Percentiles rank a stretch among this genome's conserved stretches.
Conservation (phyloP, 345 rosid genomes). For the Lumnitzera littorea region DNA sequence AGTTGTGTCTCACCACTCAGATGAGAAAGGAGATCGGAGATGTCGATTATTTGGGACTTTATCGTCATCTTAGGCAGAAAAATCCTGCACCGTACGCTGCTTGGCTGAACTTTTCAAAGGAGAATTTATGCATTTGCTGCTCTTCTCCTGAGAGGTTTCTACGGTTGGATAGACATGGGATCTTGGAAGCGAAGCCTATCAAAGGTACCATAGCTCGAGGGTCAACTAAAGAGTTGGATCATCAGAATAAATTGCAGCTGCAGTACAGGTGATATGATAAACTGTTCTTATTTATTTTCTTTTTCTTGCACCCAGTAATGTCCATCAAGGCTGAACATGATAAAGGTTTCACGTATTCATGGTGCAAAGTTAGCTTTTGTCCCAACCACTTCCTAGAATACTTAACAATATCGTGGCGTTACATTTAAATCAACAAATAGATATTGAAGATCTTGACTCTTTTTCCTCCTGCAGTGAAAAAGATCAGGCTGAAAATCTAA, state of each 20-base stretch:
- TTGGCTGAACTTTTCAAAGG: constrained; percentile 77
- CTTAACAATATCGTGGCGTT: neutral
- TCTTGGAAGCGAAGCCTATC: constrained; percentile 82
- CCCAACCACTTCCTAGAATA: no score
- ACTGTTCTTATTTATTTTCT: neutral
- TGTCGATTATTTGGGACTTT: constrained; percentile 64
- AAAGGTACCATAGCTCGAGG: constrained; percentile 93
- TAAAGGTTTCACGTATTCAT: no score
- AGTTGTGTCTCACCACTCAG: constrained; percentile 85
- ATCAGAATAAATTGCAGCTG: constrained; percentile 54
- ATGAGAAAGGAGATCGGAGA: constrained; percentile 41
- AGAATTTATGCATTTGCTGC: constrained; percentile 61
- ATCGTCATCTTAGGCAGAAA: constrained; percentile 70
- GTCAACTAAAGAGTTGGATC: constrained; percentile 57
- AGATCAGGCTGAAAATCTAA: constrained; percentile 95
- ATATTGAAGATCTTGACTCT: neutral
- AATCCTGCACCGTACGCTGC: constrained; percentile 97
- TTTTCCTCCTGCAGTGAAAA: constrained; percentile 55
- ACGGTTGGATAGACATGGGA: constrained; percentile 55
- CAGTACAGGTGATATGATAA: constrained; percentile 50
- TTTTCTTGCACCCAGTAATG: no score
- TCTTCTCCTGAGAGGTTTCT: constrained; percentile 97
- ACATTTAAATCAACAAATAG: no score
- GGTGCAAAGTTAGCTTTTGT: no score
- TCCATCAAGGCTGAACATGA: no score